Evolutionary conservation across 2,329 filamentous ascomycete genomes (phyloP).

Genomic region (Epichloe amarillans): DNA sequence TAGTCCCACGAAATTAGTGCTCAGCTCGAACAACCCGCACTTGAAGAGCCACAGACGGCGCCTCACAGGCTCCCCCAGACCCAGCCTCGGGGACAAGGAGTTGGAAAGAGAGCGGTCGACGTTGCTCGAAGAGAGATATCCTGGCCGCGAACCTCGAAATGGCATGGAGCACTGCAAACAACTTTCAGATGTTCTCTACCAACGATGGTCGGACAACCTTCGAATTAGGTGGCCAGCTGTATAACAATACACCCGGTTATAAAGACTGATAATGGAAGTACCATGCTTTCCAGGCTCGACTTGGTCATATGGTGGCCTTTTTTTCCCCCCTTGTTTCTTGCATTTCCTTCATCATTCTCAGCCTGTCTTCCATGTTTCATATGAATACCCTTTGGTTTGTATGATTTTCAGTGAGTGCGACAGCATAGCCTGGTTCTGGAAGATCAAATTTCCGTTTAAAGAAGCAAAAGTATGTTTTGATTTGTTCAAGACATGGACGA

Average conservation of each 20-base stretch:
- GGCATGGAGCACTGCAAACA: constrained; percentile 91
- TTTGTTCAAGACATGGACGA: constrained; percentile 3
- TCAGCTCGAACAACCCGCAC: constrained; percentile 75
- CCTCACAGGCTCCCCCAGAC: constrained; percentile 31
- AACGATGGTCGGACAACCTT: constrained; percentile 77
- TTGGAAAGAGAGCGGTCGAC: constrained; percentile 33
- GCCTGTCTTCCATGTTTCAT: background rate
- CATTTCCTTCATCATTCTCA: background rate
- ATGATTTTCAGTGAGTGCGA: constrained; percentile 9
- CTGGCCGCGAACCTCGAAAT: constrained; percentile 38
- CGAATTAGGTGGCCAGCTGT: constrained; percentile 51
- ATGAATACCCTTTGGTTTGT: constrained; percentile 8
- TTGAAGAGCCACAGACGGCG: constrained; percentile 64
- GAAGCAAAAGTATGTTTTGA: constrained; percentile 3
- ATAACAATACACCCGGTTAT: constrained; percentile 4
- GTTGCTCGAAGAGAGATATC: constrained; percentile 39
- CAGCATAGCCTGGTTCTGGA: constrained; percentile 8
- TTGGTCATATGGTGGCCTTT: background rate
- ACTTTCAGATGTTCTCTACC: constrained; percentile 80
- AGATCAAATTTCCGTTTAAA: background rate
- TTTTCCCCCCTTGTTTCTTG: background rate
- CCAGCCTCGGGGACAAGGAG: constrained; percentile 29
- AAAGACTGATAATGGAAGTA: background rate
- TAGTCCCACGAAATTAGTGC: constrained; percentile 52
- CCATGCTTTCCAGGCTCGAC: background rate